phyloP scores from a whole-genome alignment of 78 protist genomes.

The Chrysochromulina parva region DNA sequence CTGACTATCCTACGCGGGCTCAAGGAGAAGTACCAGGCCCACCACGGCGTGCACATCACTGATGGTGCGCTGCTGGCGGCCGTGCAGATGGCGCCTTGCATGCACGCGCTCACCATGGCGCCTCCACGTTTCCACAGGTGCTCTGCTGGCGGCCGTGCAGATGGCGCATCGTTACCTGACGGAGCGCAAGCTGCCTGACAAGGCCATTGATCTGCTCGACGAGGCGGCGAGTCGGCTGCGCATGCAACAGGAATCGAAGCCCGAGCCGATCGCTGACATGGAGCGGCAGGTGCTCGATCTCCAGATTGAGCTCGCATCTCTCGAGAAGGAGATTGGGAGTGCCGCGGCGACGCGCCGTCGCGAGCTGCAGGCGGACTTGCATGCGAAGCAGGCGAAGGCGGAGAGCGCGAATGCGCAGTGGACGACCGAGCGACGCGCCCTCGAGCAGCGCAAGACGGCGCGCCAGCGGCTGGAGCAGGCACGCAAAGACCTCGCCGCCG shows the following conservation, averaged over 20 bases:
- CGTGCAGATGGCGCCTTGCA: background rate
- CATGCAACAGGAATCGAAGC: conserved; percentile 33
- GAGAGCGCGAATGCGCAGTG: background rate
- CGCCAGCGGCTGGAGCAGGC: conserved; percentile 9
- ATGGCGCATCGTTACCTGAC: conserved; percentile 90
- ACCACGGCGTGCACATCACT: conserved; percentile 21
- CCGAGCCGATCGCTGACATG: conserved; percentile 13
- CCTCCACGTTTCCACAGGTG: conserved; percentile 59
- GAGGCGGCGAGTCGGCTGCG: conserved; percentile 20
- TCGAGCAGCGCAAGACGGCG: conserved; percentile 22
- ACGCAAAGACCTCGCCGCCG: conserved; percentile 2
- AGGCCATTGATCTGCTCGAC: conserved; percentile 95
- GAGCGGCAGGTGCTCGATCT: conserved; percentile 17
- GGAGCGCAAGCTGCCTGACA: conserved; percentile 96
- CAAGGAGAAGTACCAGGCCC: conserved; percentile 44
- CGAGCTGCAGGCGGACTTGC: conserved; percentile 33
- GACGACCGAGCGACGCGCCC: conserved; percentile 37
- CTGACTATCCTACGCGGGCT: conserved; percentile 96
- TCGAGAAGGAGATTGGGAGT: background rate
- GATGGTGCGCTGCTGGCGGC: conserved; percentile 17
- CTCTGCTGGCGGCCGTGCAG: conserved; percentile 90
- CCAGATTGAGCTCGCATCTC: conserved; percentile 24
- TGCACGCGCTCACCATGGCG: background rate
- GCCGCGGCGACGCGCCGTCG: background rate
- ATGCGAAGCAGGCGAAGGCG: background rate